These are phyloP conservation scores for Kwoniella shandongensis DNA, from an alignment of 768 basidiomycete genomes.

Conservation along the genomic window DNA sequence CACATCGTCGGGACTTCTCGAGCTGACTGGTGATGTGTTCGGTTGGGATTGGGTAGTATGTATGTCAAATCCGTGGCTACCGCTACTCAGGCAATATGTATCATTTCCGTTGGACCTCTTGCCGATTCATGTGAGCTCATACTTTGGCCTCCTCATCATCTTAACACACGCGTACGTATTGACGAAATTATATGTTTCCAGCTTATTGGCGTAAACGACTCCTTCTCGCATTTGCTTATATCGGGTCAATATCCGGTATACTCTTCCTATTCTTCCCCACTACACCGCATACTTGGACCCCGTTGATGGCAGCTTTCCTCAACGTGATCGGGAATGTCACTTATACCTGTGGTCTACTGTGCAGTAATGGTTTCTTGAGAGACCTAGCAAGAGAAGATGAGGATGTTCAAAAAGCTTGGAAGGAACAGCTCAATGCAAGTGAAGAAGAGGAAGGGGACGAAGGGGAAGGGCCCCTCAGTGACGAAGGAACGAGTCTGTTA, in stretches of 20 bases:
- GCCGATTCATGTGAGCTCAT: conserved; percentile 77
- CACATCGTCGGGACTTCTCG: not conserved
- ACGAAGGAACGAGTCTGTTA: conserved; percentile 7
- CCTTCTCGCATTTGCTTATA: conserved; percentile 69
- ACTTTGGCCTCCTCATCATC: not conserved
- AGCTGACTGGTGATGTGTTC: conserved; percentile 10
- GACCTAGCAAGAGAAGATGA: conserved; percentile 64
- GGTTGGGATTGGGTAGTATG: conserved; percentile 59
- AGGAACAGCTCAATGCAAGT: too few relatives aligned
- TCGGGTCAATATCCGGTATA: conserved; percentile 69
- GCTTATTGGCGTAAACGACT: conserved; percentile 73
- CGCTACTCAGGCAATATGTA: conserved; percentile 83
- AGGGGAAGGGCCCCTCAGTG: not conserved
- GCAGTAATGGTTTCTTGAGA: conserved; percentile 86
- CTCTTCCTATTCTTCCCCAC: conserved; percentile 71
- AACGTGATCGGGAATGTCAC: conserved; percentile 77
- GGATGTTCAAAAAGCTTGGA: conserved; percentile 16
- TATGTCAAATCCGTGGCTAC: conserved; percentile 87
- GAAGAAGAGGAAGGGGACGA: conserved; percentile 5
- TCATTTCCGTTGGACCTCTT: conserved; percentile 89
- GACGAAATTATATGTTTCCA: conserved; percentile 34
- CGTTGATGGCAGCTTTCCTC: conserved; percentile 68
- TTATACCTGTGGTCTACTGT: conserved; percentile 82
- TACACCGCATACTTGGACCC: conserved; percentile 59
- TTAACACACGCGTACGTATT: not conserved